Base-by-base conservation (phyloP, 2,329 filamentous ascomycete genomes). In the Venturia oleaginea region DNA sequence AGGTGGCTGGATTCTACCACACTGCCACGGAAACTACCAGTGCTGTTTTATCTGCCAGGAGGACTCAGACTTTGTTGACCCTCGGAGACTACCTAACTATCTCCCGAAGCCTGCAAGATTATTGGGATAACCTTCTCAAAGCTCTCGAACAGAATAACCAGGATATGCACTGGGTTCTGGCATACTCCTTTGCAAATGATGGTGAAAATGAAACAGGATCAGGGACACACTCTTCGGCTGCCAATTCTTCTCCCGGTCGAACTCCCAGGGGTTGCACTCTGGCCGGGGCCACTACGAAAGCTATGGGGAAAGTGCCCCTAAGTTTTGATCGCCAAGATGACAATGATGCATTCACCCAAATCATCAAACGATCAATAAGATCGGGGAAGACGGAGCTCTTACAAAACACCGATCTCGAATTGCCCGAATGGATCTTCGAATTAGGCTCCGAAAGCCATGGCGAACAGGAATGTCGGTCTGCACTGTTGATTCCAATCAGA, bases 91-190 rank as follows among this genome's bases (percentile, higher is more conserved):
- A 67, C 13, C 68, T 72, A 8, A 66, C 69, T 2, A 67, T 69
- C 8, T 69, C 70, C 4, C 71, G 66, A 19, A 71, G 68, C 40
- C 69, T 68, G 46, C 74, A 68, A 68, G 73, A 77, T 3, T 77
- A 83, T 48, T 84, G 81, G 79, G 74, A 74, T 61, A 78, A 30
- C n/a, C 32, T 61, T 3, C 42, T 65, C 19, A 43, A 62, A 57
- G 57, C 37, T 19, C 59, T 65, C 3, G 59, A 65, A 54, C 22
- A 51, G 11, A 65, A 62, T 27, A 57, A 63, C 27, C 40, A 46
- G 3, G 64, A 65, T 48, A 54, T 65, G 24, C 64, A 61, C n/a
- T 62, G 63, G 34, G 64, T 42, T 22, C 37, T 65, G 19, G 27
- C 57, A 11, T 65, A 65, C 43, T 51, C 40, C n/a, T 34, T 65